phyloP scores from a whole-genome alignment of 495 filamentous ascomycete genomes.

The Podospora tetraspora region DNA sequence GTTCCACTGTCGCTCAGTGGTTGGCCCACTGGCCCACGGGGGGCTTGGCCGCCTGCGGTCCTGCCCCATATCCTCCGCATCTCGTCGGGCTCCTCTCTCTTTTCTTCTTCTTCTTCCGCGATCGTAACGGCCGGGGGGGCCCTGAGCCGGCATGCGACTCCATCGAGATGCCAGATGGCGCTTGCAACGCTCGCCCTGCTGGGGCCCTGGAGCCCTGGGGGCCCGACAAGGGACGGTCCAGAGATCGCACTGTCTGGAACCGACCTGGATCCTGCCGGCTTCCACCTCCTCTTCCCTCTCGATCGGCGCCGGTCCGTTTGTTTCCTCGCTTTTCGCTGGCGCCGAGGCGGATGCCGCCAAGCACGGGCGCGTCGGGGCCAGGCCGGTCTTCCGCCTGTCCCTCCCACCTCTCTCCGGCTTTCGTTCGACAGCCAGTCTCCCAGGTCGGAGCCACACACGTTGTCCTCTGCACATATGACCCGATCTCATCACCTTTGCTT shows the following conservation, averaged over 20 bases:
- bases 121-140: constrained; percentile 1
- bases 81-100: not conserved
- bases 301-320: constrained; percentile 8
- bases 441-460: not conserved
- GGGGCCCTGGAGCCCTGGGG: too few species aligned
- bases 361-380: not conserved
- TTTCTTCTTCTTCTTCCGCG: constrained; percentile 3
- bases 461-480: not conserved
- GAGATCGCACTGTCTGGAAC: constrained; percentile 8
- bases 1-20: not conserved
- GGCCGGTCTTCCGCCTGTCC: not conserved
- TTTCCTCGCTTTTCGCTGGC: not conserved
- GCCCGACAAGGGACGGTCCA: not conserved
- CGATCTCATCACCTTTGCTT: not conserved
- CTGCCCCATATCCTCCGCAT: not conserved
- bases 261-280: not conserved
- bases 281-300: not conserved
- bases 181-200: not conserved
- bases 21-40: not conserved
- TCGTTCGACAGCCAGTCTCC: too few species aligned
- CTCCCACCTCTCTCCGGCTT: too few species aligned
- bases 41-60: not conserved
- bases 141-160: constrained; percentile 6
- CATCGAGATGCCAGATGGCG: not conserved
- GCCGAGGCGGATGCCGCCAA: not conserved